Conservation (phyloP, 441 rosid genomes). For the Hura crepitans region DNA sequence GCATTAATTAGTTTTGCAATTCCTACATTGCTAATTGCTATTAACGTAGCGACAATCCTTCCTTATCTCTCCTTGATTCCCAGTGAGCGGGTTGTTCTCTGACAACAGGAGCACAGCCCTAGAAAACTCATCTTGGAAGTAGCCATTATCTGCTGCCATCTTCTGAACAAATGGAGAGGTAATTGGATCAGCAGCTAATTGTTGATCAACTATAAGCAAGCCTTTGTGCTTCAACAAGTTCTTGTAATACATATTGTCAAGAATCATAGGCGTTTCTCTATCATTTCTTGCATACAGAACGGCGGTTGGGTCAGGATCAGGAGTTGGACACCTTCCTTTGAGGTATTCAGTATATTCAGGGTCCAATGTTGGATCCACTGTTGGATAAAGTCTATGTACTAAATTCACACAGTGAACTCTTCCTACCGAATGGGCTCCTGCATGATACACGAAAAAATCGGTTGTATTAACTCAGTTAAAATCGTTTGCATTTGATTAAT, state of each 20-base stretch:
- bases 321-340: conserved; percentile 56
- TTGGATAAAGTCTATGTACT: conserved; percentile 67
- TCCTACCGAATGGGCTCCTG: conserved; percentile 82
- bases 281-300: conserved; percentile 69
- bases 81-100: conserved; percentile 67
- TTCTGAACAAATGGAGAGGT: conserved; percentile 54
- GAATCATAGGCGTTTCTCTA: conserved; percentile 70
- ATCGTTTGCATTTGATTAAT: too few relatives aligned
- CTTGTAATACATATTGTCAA: conserved; percentile 71
- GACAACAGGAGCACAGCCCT: conserved; percentile 54
- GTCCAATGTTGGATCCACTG: conserved; percentile 61
- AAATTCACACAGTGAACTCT: conserved; percentile 75
- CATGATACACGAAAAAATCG: not conserved
- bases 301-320: conserved; percentile 44
- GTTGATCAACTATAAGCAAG: conserved; percentile 54
- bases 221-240: conserved; percentile 59
- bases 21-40: not conserved
- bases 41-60: conserved; percentile 75
- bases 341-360: conserved; percentile 59
- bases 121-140: conserved; percentile 64
- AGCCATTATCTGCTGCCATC: conserved; percentile 71
- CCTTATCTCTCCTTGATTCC: conserved; percentile 62
- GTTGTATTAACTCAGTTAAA: too few relatives aligned
- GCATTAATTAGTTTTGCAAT: not conserved
- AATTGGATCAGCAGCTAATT: conserved; percentile 54